These are phyloP conservation scores for Amniculicola lignicola DNA, from an alignment of 495 filamentous ascomycete genomes.

Conservation along the genomic window DNA sequence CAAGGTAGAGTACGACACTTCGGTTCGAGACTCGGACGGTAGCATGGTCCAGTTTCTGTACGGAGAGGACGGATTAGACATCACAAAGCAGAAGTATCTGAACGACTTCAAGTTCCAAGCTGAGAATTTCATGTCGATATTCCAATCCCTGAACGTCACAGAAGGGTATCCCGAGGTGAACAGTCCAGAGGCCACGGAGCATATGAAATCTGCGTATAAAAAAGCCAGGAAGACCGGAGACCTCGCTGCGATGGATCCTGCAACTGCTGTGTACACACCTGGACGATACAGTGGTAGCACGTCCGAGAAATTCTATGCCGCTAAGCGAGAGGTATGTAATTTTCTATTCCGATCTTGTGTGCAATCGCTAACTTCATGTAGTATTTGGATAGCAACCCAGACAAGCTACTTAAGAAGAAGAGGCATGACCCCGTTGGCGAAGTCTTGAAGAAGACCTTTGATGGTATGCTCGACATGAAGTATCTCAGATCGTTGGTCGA, in stretches of 20 bases:
- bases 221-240: conserved; percentile 66
- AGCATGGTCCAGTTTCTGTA: conserved; percentile 93
- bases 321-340: conserved; percentile 22
- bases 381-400: conserved; percentile 74
- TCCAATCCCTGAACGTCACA: conserved; percentile 51
- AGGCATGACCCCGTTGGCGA: conserved; percentile 56
- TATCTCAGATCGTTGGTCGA: conserved; percentile 93
- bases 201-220: conserved; percentile 77
- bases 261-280: conserved; percentile 68
- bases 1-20: conserved; percentile 85
- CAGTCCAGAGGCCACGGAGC: conserved; percentile 51
- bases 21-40: conserved; percentile 90
- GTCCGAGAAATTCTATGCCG: conserved; percentile 74
- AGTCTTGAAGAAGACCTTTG: conserved; percentile 70
- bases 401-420: conserved; percentile 74
- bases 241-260: conserved; percentile 70
- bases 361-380: conserved; percentile 36
- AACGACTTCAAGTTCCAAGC: conserved; percentile 86
- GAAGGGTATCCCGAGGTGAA: conserved; percentile 50
- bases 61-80: conserved; percentile 92
- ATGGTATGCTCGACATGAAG: conserved; percentile 80
- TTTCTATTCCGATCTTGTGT: conserved; percentile 33
- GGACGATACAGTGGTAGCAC: conserved; percentile 76
- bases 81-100: conserved; percentile 90
- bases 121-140: conserved; percentile 64